Percentiles rank a stretch among this genome's conserved stretches.
These are phyloP conservation scores for Parafenestella ontariensis DNA, from an alignment of 2,329 filamentous ascomycete species.

Conservation along the genomic window DNA sequence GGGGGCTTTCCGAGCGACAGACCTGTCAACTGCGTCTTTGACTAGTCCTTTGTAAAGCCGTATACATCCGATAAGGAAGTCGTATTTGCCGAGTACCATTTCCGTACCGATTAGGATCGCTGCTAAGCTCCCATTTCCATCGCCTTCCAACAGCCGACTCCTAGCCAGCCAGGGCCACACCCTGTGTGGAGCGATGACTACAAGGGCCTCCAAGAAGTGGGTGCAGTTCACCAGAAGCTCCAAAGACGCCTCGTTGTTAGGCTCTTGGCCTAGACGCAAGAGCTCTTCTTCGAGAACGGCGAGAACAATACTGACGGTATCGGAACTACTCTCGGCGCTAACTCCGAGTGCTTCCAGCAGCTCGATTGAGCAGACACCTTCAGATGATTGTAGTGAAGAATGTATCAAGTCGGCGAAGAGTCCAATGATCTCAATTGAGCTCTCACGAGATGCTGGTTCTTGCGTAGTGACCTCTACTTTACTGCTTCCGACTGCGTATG, in stretches of 20 bases:
- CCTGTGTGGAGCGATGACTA: constrained; percentile 76
- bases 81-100: constrained; percentile 75
- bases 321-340: constrained; percentile 62
- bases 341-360: constrained; percentile 40
- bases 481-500: constrained; percentile 65
- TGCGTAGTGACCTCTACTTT: constrained; percentile 55
- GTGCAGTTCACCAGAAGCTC: constrained; percentile 77
- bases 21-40: constrained; percentile 74
- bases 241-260: constrained; percentile 68
- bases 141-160: constrained; percentile 78
- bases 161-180: constrained; percentile 90
- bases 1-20: constrained; percentile 69
- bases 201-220: constrained; percentile 77
- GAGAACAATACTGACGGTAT: constrained; percentile 82
- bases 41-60: constrained; percentile 77
- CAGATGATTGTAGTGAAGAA: constrained; percentile 42
- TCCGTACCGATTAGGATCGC: constrained; percentile 84
- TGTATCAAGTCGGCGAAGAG: constrained; percentile 74
- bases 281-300: constrained; percentile 80
- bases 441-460: constrained; percentile 62
- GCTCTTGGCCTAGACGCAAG: constrained; percentile 56
- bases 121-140: constrained; percentile 77
- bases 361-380: constrained; percentile 36
- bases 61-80: constrained; percentile 77
- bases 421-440: constrained; percentile 75